These are phyloP conservation scores for Psilocybe cubensis DNA, from an alignment of 768 basidiomycete genomes.

Conservation along the genomic window DNA sequence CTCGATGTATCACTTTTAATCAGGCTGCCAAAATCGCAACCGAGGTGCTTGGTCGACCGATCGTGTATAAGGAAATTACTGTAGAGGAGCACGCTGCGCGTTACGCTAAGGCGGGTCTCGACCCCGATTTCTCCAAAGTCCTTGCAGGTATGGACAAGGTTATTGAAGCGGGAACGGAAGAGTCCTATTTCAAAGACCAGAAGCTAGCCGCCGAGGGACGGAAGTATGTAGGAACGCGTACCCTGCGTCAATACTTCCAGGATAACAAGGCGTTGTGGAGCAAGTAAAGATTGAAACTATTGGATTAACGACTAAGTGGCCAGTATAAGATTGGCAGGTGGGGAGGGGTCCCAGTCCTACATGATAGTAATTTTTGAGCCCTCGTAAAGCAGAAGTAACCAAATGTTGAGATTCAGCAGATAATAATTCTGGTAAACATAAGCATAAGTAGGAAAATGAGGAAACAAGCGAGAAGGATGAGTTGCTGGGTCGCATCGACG, in stretches of 20 bases:
- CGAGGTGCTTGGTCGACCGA: slow-evolving; percentile 26
- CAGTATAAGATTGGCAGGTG: too few relatives aligned
- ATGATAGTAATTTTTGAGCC: too few relatives aligned
- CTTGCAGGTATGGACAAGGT: slow-evolving; percentile 15
- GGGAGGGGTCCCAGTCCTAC: too few relatives aligned
- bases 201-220: slow-evolving; percentile 8
- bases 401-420: too few relatives aligned
- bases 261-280: slow-evolving; percentile 23
- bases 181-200: slow-evolving; percentile 14
- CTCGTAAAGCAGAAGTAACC: too few relatives aligned
- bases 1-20: neutral
- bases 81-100: slow-evolving; percentile 13
- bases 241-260: slow-evolving; percentile 25
- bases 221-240: slow-evolving; percentile 12
- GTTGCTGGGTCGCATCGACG: too few relatives aligned
- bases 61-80: slow-evolving; percentile 24
- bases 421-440: too few relatives aligned
- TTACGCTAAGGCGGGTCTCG: slow-evolving; percentile 1
- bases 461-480: too few relatives aligned
- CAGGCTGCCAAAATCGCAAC: slow-evolving; percentile 28
- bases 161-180: slow-evolving; percentile 23
- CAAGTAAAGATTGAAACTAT: too few relatives aligned
- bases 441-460: too few relatives aligned
- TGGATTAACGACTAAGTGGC: too few relatives aligned
- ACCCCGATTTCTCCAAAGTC: slow-evolving; percentile 14